A percentile compares a stretch with the other conserved stretches of the same genome.
phyloP scores from a whole-genome alignment of 768 basidiomycete species.

The Multifurca ochricompacta region DNA sequence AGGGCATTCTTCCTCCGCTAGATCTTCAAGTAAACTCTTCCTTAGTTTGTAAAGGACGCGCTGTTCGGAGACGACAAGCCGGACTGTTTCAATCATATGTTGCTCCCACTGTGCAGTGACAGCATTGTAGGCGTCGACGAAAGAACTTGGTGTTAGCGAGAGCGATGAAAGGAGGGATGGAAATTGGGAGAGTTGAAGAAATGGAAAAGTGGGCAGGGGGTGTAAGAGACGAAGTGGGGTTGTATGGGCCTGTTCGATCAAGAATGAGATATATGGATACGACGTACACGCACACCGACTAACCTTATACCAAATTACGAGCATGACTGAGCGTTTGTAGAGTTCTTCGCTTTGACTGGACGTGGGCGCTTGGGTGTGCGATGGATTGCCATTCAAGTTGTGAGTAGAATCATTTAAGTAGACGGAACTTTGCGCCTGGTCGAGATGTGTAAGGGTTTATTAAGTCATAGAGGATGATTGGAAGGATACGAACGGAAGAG shows the following conservation, averaged over 20 bases:
- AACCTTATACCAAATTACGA: conserved; percentile 67
- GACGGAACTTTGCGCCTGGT: conserved; percentile 7
- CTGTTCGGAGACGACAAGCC: conserved; percentile 51
- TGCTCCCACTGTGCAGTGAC: conserved; percentile 58
- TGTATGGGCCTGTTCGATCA: conserved; percentile 19
- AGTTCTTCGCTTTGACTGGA: conserved; percentile 28
- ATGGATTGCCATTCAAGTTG: conserved; percentile 1
- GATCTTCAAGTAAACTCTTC: conserved; percentile 48
- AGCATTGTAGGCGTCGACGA: conserved; percentile 54
- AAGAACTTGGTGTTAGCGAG: conserved; percentile 42
- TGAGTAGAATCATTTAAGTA: conserved; percentile 14
- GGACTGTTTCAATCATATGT: conserved; percentile 50
- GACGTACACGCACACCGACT: conserved; percentile 12
- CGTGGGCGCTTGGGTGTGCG: conserved; percentile 4
- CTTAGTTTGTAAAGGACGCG: conserved; percentile 55
- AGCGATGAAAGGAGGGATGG: conserved; percentile 47
- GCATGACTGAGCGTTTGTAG: conserved; percentile 47
- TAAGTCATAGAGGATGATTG: background rate
- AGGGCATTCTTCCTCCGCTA: conserved; percentile 49
- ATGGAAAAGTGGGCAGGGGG: conserved; percentile 50
- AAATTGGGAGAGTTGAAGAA: conserved; percentile 51
- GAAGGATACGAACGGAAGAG: conserved; percentile 11
- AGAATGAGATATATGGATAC: background rate
- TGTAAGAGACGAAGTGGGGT: conserved; percentile 22
- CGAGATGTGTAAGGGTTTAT: background rate